phyloP scores from a whole-genome alignment of 768 basidiomycete genomes.

The Russula griseocarnosa region DNA sequence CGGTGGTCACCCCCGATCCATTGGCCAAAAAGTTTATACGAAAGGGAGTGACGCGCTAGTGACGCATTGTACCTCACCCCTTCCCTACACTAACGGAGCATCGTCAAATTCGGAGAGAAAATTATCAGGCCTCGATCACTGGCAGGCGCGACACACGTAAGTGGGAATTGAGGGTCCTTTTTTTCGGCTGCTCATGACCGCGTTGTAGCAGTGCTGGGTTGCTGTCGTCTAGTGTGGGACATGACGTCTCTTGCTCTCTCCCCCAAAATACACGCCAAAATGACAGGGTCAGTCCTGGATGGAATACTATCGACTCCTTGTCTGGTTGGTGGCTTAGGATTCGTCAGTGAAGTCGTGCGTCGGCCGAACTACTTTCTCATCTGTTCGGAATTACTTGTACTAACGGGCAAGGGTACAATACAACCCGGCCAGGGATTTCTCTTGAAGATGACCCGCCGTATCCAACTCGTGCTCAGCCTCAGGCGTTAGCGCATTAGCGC shows the following conservation, averaged over 20 bases:
- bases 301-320: neutral
- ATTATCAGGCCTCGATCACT: neutral
- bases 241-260: neutral
- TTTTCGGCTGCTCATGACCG: neutral
- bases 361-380: neutral
- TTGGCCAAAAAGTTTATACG: neutral
- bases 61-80: neutral
- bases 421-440: neutral
- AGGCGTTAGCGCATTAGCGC: neutral
- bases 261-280: neutral
- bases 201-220: neutral
- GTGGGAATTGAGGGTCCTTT: conserved; percentile 4
- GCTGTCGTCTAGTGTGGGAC: neutral
- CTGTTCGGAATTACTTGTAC: too few relatives aligned
- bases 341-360: neutral
- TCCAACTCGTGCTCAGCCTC: neutral
- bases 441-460: neutral
- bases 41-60: neutral
- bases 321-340: neutral
- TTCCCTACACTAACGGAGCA: neutral
- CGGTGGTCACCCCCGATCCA: neutral
- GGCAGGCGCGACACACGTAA: neutral
- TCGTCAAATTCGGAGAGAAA: neutral
- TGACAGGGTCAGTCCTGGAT: neutral
- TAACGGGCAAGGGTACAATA: too few relatives aligned